Evolutionary conservation across 176 grass and related monocot species (phyloP), one percentile per base, ranked within the genome.

Genomic region (Rhynchospora pubera): DNA sequence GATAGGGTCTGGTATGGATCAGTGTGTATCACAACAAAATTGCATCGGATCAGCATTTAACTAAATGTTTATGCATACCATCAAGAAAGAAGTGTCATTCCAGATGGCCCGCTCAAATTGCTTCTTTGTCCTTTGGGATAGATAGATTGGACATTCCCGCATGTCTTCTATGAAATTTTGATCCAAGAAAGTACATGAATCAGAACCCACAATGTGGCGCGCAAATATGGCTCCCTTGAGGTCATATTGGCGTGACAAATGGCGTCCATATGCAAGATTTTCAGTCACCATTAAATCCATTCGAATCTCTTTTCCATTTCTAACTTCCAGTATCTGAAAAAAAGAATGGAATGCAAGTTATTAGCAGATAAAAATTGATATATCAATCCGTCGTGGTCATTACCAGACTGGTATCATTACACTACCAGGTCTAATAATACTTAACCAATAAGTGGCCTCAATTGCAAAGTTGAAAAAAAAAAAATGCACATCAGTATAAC

Each of bases 101-200:
- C 91, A 97, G 86, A 97, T 90, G 67, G 94, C 94, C 73, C 91
- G 89, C 81, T 94, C 88, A 79, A 97, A 77, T 62, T 92, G 70
- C 56, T 87, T 89, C 59, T 97, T 97, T 15, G 84, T 87, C 85
- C 89, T 94, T 53, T 84, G 91, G 78, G 88, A 84, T 79, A 97
- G 83, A 85, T 97, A 97, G 65, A 94, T 91, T 61, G 94, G 94
- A 68, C 84, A 90, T 78, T 59, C 57, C 15, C 77, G 88, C 94
- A 97, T 94, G 73, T 97, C 91, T 71, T 97, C 91, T 86, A 92
- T 90, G 70, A 94, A 94, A 84, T 97, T 94, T 83, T 97, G 91
- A 92, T 94, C 94, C 84, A 94, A 89, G 52, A 97, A 77, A 30
- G 93, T 91, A 14, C 21, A 48, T 16, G 45, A 53, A 82, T 66